Percentiles rank a stretch among this genome's conserved stretches.
These are phyloP conservation scores for Xylaria longipes DNA, from an alignment of 495 filamentous ascomycete species.

Conservation along the genomic window DNA sequence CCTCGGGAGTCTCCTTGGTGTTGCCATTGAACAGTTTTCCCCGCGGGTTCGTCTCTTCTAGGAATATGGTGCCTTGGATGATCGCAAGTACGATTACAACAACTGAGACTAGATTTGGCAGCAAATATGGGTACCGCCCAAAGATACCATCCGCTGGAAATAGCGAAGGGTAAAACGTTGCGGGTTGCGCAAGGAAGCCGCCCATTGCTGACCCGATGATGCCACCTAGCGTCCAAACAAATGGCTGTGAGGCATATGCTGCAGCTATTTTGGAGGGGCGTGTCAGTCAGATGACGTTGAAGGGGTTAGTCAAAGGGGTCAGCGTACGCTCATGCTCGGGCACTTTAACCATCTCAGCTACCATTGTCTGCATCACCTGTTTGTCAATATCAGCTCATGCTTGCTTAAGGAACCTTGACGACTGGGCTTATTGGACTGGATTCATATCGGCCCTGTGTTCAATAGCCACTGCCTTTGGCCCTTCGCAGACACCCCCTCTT, in stretches of 20 bases:
- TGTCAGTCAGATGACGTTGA: slow-evolving; percentile 25
- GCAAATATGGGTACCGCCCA: slow-evolving; percentile 78
- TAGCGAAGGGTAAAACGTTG: slow-evolving; percentile 70
- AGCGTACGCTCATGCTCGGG: slow-evolving; percentile 78
- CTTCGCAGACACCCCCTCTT: neutral
- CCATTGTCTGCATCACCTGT: slow-evolving; percentile 81
- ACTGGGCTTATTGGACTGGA: neutral
- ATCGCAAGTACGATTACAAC: slow-evolving; percentile 72
- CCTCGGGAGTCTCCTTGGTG: neutral
- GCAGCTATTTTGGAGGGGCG: slow-evolving; percentile 54
- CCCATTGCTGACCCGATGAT: slow-evolving; percentile 84
- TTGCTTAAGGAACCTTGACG: neutral
- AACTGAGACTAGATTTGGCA: slow-evolving; percentile 85
- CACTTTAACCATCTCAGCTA: slow-evolving; percentile 83
- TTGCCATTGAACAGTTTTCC: slow-evolving; percentile 1
- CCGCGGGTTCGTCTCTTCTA: slow-evolving; percentile 82
- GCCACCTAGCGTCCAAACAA: slow-evolving; percentile 86
- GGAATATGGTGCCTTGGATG: slow-evolving; percentile 75
- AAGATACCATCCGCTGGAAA: slow-evolving; percentile 75
- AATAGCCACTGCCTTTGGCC: neutral
- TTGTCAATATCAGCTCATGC: slow-evolving; percentile 3
- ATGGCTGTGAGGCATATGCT: slow-evolving; percentile 89
- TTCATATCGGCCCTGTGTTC: neutral
- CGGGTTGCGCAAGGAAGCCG: slow-evolving; percentile 80
- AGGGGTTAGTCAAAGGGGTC: slow-evolving; percentile 6